Conservation (phyloP, 352 stramenopile genomes). For the Phytopythium litorale region DNA sequence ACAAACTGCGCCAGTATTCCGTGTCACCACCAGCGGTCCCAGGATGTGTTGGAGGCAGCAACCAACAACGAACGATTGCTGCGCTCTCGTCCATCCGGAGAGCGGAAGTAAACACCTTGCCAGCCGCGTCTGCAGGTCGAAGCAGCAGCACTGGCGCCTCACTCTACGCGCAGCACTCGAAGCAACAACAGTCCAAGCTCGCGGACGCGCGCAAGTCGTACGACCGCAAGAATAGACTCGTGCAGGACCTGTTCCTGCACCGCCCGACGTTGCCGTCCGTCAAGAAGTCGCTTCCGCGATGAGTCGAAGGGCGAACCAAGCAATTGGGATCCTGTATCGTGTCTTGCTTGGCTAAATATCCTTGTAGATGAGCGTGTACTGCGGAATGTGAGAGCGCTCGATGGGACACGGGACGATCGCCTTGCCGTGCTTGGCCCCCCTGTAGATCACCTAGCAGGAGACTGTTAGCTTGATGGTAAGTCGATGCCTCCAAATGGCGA, state of each 20-base stretch:
- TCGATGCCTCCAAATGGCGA: neutral
- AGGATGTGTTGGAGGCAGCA: neutral
- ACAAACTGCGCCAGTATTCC: conserved; percentile 63
- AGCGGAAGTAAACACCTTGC: neutral
- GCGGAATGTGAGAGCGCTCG: conserved; percentile 65
- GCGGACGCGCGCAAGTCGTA: conserved; percentile 33
- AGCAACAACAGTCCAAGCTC: conserved; percentile 19
- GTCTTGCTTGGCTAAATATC: conserved; percentile 42
- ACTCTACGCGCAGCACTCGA: neutral
- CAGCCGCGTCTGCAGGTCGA: neutral
- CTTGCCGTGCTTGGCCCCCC: conserved; percentile 73
- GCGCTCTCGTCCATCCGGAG: neutral
- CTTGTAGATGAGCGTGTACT: conserved; percentile 83
- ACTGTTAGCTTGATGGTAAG: neutral
- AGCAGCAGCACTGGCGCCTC: neutral
- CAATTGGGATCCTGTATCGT: neutral
- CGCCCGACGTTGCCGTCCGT: conserved; percentile 37
- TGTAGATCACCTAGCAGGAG: conserved; percentile 72
- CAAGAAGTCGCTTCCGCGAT: conserved; percentile 18
- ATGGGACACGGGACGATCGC: conserved; percentile 80
- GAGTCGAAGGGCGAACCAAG: neutral
- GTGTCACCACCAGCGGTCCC: conserved; percentile 4
- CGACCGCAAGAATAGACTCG: conserved; percentile 48
- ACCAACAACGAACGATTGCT: conserved; percentile 8
- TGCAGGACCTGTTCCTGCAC: conserved; percentile 55